phyloP scores from a whole-genome alignment of 192 early-diverging fungal species.

The Backusella circina region DNA sequence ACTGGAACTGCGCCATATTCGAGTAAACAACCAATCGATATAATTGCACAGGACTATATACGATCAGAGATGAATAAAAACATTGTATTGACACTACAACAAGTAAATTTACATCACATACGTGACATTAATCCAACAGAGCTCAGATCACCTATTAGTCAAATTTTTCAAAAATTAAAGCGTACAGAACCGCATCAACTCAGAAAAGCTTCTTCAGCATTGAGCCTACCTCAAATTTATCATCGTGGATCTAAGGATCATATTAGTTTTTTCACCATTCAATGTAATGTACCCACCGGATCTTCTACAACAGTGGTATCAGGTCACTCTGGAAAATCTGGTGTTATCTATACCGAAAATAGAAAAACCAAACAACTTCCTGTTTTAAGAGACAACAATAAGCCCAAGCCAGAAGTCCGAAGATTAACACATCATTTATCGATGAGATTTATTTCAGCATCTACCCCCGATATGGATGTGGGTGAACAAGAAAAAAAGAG shows the following conservation, averaged over 20 bases:
- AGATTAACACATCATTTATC: neutral
- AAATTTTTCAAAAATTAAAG: constrained; percentile 16
- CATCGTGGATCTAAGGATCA: constrained; percentile 27
- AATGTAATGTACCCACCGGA: neutral
- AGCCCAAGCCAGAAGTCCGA: neutral
- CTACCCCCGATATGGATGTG: neutral
- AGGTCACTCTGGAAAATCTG: neutral
- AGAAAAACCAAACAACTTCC: neutral
- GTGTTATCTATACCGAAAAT: neutral
- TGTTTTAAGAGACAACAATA: neutral
- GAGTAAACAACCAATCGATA: constrained; percentile 2
- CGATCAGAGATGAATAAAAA: constrained; percentile 23
- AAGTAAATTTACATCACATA: constrained; percentile 9
- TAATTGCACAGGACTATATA: neutral
- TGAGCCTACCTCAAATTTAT: constrained; percentile 18
- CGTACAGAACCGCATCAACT: neutral
- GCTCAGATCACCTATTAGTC: constrained; percentile 12
- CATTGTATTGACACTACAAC: constrained; percentile 4
- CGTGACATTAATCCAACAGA: neutral
- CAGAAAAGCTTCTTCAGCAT: constrained; percentile 1
- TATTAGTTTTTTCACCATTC: constrained; percentile 21
- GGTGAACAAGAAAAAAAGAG: neutral
- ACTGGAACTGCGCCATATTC: constrained; percentile 12
- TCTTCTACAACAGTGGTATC: constrained; percentile 6
- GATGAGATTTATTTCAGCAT: neutral